phyloP scores from a whole-genome alignment of 768 basidiomycete species.

The Podaxis rugospora region DNA sequence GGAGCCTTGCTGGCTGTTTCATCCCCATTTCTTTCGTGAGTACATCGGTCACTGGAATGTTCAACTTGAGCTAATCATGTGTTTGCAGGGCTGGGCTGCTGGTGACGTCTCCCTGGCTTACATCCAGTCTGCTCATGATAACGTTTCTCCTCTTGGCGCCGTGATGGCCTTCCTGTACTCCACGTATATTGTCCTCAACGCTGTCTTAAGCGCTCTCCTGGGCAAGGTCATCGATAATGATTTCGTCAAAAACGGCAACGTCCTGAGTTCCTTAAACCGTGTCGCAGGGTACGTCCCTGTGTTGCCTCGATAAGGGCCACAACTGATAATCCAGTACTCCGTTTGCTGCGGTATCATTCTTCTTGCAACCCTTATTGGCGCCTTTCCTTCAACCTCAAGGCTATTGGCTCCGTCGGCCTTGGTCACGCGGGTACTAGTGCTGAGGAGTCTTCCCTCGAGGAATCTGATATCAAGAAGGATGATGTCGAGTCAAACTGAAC shows the following conservation, averaged over 20 bases:
- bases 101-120: constrained; percentile 31
- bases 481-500: background rate
- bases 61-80: background rate
- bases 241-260: constrained; percentile 17
- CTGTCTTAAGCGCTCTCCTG: constrained; percentile 17
- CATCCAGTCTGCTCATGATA: constrained; percentile 23
- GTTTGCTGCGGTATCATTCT: constrained; percentile 25
- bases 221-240: constrained; percentile 29
- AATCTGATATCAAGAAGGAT: background rate
- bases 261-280: constrained; percentile 17
- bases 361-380: constrained; percentile 24
- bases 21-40: constrained; percentile 27
- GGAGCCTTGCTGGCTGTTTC: constrained; percentile 27
- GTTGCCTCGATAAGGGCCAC: background rate
- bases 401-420: constrained; percentile 14
- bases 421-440: background rate
- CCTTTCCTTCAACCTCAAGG: constrained; percentile 29
- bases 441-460: background rate
- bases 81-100: constrained; percentile 28
- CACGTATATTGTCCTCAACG: constrained; percentile 27
- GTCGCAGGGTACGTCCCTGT: constrained; percentile 24
- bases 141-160: constrained; percentile 26
- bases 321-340: constrained; percentile 20
- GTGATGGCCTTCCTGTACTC: constrained; percentile 31
- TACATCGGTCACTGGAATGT: background rate